A percentile compares a stretch with the other conserved stretches of the same genome.
phyloP scores from a whole-genome alignment of 1,284 basidiomycete species.

The Irpex lacteus region DNA sequence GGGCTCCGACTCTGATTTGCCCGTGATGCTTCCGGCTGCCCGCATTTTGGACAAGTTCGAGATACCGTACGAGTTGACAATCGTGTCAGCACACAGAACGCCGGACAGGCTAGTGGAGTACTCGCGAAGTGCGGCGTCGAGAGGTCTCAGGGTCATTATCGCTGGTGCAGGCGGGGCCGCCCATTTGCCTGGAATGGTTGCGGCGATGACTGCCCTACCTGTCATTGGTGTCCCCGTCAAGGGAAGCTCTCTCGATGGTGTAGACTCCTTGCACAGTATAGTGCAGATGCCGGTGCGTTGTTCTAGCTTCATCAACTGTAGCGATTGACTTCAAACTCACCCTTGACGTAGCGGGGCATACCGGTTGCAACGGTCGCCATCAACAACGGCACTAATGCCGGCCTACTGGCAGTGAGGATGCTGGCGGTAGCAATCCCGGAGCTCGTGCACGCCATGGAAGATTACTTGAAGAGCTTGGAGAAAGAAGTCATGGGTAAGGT shows the following conservation, averaged over 20 bases:
- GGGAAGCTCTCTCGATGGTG: slow-evolving; percentile 90
- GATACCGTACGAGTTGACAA: slow-evolving; percentile 92
- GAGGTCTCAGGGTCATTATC: slow-evolving; percentile 83
- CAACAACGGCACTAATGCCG: slow-evolving; percentile 95
- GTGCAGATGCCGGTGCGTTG: slow-evolving; percentile 95
- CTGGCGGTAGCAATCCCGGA: slow-evolving; percentile 73
- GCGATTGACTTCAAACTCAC: slow-evolving; percentile 6
- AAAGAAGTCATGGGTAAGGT: slow-evolving; percentile 86
- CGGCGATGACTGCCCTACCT: slow-evolving; percentile 88
- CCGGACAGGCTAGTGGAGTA: slow-evolving; percentile 87
- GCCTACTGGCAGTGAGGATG: slow-evolving; percentile 88
- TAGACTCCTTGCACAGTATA: slow-evolving; percentile 95
- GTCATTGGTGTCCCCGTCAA: slow-evolving; percentile 98
- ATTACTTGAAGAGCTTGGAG: slow-evolving; percentile 76
- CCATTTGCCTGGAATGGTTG: slow-evolving; percentile 98
- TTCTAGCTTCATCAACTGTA: neutral
- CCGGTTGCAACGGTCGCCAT: slow-evolving; percentile 98
- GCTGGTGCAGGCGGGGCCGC: slow-evolving; percentile 98
- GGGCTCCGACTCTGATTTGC: slow-evolving; percentile 98
- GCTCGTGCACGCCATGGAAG: slow-evolving; percentile 69
- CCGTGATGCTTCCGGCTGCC: slow-evolving; percentile 89
- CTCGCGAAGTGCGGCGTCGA: slow-evolving; percentile 70
- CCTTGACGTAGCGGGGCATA: slow-evolving; percentile 73
- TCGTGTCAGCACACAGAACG: slow-evolving; percentile 96
- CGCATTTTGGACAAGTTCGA: slow-evolving; percentile 80